phyloP scores from a whole-genome alignment of 805 yeast genomes.

The Clavispora phyllophila region DNA sequence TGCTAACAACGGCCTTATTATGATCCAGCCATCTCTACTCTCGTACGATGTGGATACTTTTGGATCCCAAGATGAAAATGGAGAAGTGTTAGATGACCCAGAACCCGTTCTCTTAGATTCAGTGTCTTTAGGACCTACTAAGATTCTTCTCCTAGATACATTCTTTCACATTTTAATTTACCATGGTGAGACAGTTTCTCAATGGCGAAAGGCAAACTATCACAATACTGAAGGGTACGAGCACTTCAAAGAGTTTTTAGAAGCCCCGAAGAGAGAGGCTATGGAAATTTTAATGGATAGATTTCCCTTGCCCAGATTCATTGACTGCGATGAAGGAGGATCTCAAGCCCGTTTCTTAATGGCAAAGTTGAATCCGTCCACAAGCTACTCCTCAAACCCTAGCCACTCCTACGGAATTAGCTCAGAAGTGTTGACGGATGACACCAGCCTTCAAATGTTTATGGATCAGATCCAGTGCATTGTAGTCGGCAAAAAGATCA shows the following conservation, averaged over 20 bases:
- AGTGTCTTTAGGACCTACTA: constrained; percentile 51
- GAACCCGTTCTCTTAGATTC: constrained; percentile 63
- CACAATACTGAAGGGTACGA: constrained; percentile 58
- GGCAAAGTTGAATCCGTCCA: constrained; percentile 66
- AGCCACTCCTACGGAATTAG: constrained; percentile 26
- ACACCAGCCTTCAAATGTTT: constrained; percentile 50
- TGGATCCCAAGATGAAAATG: constrained; percentile 31
- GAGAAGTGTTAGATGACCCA: constrained; percentile 41
- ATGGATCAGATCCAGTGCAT: constrained; percentile 48
- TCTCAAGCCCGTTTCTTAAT: constrained; percentile 68
- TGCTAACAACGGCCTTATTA: constrained; percentile 51
- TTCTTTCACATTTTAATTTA: constrained; percentile 64
- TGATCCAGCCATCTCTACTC: constrained; percentile 67
- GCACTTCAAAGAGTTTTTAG: constrained; percentile 54
- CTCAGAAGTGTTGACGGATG: constrained; percentile 50
- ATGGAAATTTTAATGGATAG: constrained; percentile 60
- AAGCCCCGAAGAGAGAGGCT: constrained; percentile 60
- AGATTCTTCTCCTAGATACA: constrained; percentile 57
- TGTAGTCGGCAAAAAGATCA: constrained; percentile 18
- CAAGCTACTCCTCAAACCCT: constrained; percentile 43
- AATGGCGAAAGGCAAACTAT: constrained; percentile 61
- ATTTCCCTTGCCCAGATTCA: constrained; percentile 67
- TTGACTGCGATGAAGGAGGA: constrained; percentile 72
- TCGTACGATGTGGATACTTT: constrained; percentile 46
- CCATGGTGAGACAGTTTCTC: constrained; percentile 63